Conservation (phyloP, 495 filamentous ascomycete genomes). For the Penicillium alfredii region DNA sequence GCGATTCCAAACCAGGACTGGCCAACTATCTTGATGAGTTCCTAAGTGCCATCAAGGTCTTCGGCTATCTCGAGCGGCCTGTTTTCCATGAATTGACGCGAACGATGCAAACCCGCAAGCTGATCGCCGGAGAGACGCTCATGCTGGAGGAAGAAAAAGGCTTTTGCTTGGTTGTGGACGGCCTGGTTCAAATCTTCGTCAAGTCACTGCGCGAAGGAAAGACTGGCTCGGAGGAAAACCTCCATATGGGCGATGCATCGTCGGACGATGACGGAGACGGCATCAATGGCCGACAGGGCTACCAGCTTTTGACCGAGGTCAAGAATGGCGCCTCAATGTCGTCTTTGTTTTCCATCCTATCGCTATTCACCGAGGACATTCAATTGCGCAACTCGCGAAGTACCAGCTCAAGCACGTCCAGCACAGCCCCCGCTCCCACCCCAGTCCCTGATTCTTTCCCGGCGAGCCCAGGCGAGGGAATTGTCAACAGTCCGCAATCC, state of each 20-base stretch:
- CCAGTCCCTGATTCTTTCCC: constrained; percentile 43
- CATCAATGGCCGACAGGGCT: constrained; percentile 62
- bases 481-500: constrained; percentile 34
- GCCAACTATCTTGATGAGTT: constrained; percentile 97
- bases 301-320: constrained; percentile 92
- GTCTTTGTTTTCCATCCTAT: constrained; percentile 93
- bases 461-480: constrained; percentile 33
- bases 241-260: constrained; percentile 26
- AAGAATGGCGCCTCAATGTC: constrained; percentile 99
- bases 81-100: constrained; percentile 97
- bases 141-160: constrained; percentile 96
- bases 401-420: constrained; percentile 38
- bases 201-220: constrained; percentile 68
- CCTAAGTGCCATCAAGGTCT: constrained; percentile 97
- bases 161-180: constrained; percentile 96
- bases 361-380: constrained; percentile 92
- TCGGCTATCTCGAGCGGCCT: constrained; percentile 91
- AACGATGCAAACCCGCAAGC: constrained; percentile 94
- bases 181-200: constrained; percentile 95
- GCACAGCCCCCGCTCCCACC: constrained; percentile 24
- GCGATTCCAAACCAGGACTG: constrained; percentile 82
- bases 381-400: constrained; percentile 58
- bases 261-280: constrained; percentile 63
- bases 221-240: constrained; percentile 18
- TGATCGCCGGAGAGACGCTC: constrained; percentile 92